Conservation (phyloP, 179 eudicot genomes). For the Spergularia azorica region DNA sequence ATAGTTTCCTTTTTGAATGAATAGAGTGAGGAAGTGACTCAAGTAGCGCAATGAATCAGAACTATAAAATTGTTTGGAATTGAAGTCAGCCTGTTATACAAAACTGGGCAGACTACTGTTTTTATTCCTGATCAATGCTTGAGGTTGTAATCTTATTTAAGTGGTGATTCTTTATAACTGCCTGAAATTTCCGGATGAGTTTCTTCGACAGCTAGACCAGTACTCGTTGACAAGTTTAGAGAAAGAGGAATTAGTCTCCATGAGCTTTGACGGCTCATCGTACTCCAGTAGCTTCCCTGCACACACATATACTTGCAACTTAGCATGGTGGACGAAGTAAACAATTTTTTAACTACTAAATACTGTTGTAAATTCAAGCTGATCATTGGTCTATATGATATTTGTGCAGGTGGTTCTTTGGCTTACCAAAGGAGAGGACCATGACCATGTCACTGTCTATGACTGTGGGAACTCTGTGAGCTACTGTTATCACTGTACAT, state of each 20-base stretch:
- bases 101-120: too few relatives aligned
- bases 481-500: constrained; percentile 62
- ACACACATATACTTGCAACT: constrained; percentile 8
- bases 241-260: constrained; percentile 7
- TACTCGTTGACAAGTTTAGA: constrained; percentile 1
- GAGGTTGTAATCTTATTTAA: too few relatives aligned
- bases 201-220: constrained; percentile 6
- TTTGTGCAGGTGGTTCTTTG: not conserved
- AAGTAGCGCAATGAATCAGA: too few relatives aligned
- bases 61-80: too few relatives aligned
- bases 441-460: constrained; percentile 75
- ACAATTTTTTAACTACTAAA: not conserved
- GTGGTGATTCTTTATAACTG: constrained; percentile 6
- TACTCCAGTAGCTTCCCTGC: constrained; percentile 29
- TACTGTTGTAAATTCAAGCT: not conserved
- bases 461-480: constrained; percentile 78
- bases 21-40: too few relatives aligned
- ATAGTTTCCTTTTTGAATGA: too few relatives aligned
- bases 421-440: constrained; percentile 52
- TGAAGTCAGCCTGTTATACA: too few relatives aligned
- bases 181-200: not conserved
- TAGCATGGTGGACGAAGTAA: too few relatives aligned
- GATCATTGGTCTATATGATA: not conserved
- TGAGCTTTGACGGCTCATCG: constrained; percentile 9
- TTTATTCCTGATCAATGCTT: too few relatives aligned